These are phyloP conservation scores for Magnolia sinica DNA, from an alignment of 164 flowering plant genomes.

Conservation along the genomic window DNA sequence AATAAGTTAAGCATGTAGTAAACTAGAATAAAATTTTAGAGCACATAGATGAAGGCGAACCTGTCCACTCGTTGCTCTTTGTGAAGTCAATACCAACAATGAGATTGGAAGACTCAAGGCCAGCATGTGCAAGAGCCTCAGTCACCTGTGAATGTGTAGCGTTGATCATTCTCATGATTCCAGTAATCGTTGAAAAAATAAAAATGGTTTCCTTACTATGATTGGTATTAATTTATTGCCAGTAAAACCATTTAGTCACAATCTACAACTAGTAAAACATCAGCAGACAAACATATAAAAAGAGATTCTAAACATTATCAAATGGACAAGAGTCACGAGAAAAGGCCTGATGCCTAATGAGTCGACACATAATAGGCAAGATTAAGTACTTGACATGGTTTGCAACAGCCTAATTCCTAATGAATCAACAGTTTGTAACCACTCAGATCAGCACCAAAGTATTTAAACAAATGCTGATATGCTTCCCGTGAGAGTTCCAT, in stretches of 20 bases:
- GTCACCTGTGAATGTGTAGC: conserved; percentile 48
- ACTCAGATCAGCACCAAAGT: too few relatives aligned
- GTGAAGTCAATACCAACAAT: conserved; percentile 96
- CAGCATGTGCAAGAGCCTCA: conserved; percentile 72
- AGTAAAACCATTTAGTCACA: not conserved
- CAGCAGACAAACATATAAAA: not conserved
- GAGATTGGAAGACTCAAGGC: conserved; percentile 91
- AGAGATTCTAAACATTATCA: too few relatives aligned
- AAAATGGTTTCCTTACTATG: too few relatives aligned
- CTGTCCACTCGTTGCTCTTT: conserved; percentile 98
- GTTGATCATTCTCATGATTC: not conserved
- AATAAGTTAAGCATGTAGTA: not conserved
- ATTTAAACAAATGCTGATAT: too few relatives aligned
- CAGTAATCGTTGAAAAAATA: too few relatives aligned
- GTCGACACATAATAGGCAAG: too few relatives aligned
- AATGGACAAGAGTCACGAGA: too few relatives aligned
- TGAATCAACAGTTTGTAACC: too few relatives aligned
- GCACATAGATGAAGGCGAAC: conserved; percentile 27
- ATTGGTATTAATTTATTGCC: not conserved
- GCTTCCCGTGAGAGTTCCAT: too few relatives aligned
- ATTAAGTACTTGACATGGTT: too few relatives aligned
- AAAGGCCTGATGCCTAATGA: too few relatives aligned
- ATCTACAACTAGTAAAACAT: not conserved
- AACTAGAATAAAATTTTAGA: not conserved
- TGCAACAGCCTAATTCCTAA: too few relatives aligned